A percentile compares a stretch with the other conserved stretches of the same genome.
phyloP scores from a whole-genome alignment of 441 rosid genomes.

The Arabidopsis lyrata region DNA sequence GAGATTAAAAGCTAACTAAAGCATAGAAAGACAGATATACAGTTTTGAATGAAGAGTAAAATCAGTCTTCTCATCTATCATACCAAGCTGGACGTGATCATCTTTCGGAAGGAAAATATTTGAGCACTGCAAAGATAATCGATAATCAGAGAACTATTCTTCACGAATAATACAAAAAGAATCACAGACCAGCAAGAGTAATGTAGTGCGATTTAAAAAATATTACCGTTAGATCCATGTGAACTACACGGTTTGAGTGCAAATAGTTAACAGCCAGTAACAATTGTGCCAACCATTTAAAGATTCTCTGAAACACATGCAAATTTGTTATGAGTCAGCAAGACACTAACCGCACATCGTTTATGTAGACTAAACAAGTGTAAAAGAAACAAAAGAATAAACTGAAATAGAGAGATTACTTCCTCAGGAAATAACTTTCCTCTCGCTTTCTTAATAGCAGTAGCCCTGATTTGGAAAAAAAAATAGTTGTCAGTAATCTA shows the following conservation, averaged over 20 bases:
- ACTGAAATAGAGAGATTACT: constrained; percentile 53
- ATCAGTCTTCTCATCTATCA: constrained; percentile 39
- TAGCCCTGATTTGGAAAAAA: constrained; percentile 63
- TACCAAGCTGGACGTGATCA: constrained; percentile 85
- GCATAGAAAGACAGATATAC: constrained; percentile 30
- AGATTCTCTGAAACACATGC: constrained; percentile 65
- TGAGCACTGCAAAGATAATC: constrained; percentile 75
- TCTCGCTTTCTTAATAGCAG: constrained; percentile 78
- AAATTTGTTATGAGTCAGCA: constrained; percentile 11
- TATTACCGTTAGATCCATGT: constrained; percentile 89
- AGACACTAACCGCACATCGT: neutral
- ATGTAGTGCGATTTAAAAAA: neutral
- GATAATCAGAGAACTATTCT: constrained; percentile 31
- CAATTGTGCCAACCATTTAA: constrained; percentile 94
- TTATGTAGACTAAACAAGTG: constrained; percentile 8
- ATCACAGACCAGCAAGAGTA: constrained; percentile 8
- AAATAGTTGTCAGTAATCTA: constrained; percentile 21
- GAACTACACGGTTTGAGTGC: constrained; percentile 92
- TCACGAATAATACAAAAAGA: neutral
- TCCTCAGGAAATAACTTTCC: constrained; percentile 81
- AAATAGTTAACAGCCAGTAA: constrained; percentile 93
- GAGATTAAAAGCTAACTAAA: constrained; percentile 38
- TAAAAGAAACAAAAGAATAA: constrained; percentile 19
- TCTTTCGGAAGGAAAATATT: constrained; percentile 90
- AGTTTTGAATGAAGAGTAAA: constrained; percentile 39